Percentiles rank a stretch among this genome's conserved stretches.
These are phyloP conservation scores for Boletus vinaceobasis DNA, from an alignment of 768 basidiomycete species.

Conservation along the genomic window DNA sequence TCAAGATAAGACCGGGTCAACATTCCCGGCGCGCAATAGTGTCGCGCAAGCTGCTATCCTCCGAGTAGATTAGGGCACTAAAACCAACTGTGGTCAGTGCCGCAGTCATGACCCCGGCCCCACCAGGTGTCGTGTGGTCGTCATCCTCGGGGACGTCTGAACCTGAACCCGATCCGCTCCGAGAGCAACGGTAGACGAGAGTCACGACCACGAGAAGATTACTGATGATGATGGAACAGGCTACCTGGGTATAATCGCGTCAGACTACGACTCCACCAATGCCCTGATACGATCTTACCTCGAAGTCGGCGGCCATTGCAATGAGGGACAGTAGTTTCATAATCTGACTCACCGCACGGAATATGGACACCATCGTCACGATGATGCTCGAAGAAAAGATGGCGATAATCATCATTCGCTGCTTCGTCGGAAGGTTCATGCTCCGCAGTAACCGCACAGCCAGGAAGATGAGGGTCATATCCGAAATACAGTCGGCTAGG, in stretches of 20 bases:
- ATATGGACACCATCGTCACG: constrained; percentile 8
- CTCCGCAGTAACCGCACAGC: constrained; percentile 8
- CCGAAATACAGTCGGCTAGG: constrained; percentile 23
- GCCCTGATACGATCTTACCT: constrained; percentile 4
- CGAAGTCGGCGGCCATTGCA: constrained; percentile 10
- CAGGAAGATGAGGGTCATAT: constrained; percentile 13
- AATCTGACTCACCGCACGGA: constrained; percentile 16
- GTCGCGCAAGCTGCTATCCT: neutral
- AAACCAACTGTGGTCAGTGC: constrained; percentile 14
- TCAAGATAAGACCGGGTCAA: neutral
- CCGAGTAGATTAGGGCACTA: neutral
- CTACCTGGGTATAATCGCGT: constrained; percentile 7
- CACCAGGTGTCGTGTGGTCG: constrained; percentile 7
- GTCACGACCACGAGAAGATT: constrained; percentile 22
- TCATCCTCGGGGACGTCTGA: neutral
- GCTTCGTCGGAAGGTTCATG: constrained; percentile 10
- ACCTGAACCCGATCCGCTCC: neutral
- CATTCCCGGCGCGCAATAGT: neutral
- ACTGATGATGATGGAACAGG: constrained; percentile 16
- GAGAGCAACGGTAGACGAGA: constrained; percentile 13
- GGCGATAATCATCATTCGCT: constrained; percentile 13
- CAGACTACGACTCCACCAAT: neutral
- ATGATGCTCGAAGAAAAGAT: constrained; percentile 12
- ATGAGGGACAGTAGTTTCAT: constrained; percentile 1
- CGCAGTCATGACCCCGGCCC: neutral